Evolutionary conservation across 352 stramenopile species (phyloP), one percentile per base, ranked within the genome.

Genomic region (Halophytophthora polymorphica): DNA sequence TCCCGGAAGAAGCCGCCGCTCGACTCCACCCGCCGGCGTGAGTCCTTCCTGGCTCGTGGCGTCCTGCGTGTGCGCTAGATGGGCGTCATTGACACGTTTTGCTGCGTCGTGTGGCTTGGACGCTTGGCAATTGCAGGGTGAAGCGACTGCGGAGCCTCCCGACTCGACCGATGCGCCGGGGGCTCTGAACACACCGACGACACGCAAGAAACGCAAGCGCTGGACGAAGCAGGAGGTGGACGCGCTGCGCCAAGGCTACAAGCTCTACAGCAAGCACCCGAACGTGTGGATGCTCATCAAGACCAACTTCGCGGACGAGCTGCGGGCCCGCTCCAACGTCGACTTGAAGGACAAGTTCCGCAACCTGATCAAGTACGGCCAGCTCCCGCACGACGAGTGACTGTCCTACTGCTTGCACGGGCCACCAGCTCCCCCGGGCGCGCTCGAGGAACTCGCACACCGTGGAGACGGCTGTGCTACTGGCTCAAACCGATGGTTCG

Each of bases 311-410:
- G 49, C 57, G 0, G 53, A 74, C 13, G 58, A 72, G 23, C 66
- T 93, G 22, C 52, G 57, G 2, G 48, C 69, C 47, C 75, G 79
- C 19, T 80, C 67, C 23, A 90, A 90, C 41, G 75, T 93, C 18
- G 76, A 93, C 45, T 44, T 93, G 35, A 93, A 93, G 64, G 82
- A 93, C 64, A 93, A 93, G 61, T 88, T 86, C 51, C 82, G 82
- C 35, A 93, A 93, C 50, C 34, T 93, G 31, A 34, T 74, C 50
- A 80, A 71, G 46, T 71, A 70, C 25, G 59, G 65, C 48, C 71
- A 64, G 38, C 54, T 86, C 17, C 28, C 42, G 14, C 48, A 17
- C 21, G 18, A 33, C 14, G 42, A 63, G 33, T n/a, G 14, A 41
- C 12, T 15, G n/a, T n/a, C n/a, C n/a, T n/a, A n/a, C n/a, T n/a